Evolutionary conservation across 2,329 filamentous ascomycete species (phyloP), one percentile per base, ranked within the genome.

Genomic region (Hypoxylon sp.): DNA sequence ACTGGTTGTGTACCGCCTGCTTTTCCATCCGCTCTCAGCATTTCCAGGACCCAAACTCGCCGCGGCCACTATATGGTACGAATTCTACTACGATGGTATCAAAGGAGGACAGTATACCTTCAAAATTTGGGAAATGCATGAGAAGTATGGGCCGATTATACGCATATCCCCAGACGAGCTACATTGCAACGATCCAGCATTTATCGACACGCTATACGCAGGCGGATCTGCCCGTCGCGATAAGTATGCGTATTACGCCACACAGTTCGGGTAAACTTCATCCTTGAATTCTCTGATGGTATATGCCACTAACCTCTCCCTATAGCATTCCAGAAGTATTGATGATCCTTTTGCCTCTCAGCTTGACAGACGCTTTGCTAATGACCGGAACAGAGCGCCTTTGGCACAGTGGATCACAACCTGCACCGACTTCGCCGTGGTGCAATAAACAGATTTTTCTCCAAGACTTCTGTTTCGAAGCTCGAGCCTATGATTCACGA

Each of bases 161-260:
- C 73, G 80, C 8, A 81, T 81, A 37, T 80, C 76, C 48, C 79
- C 80, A 0, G 71, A 80, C 11, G 79, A 81, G 58, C 74, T 81
- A 1, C 80, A 81, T 66, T 80, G 78, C 70, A 74, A 74, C 8
- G 77, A 80, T 54, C 77, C 76, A 0, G 52, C 71, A 62, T 81
- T 81, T 47, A 72, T 73, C 27, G 79, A 81, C 24, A 78, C 79
- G 19, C 76, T 81, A 24, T 81, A 80, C 55, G 74, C 77, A 21
- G 75, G 74, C 0, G 71, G 65, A 3, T 58, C 67, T n/a, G 68
- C 66, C 53, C 60, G 62, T 35, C 63, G 74, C n/a, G 69, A 75
- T 52, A 75, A 75, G 51, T 69, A 68, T 46, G 44, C 62, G 53
- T 71, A 71, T 53, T 73, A 67, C 21, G 29, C 55, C 6, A 55